A percentile compares a stretch with the other conserved stretches of the same genome.
Evolutionary conservation across 1,139 yeast species (phyloP).

Genomic region (Nadsonia commutata): DNA sequence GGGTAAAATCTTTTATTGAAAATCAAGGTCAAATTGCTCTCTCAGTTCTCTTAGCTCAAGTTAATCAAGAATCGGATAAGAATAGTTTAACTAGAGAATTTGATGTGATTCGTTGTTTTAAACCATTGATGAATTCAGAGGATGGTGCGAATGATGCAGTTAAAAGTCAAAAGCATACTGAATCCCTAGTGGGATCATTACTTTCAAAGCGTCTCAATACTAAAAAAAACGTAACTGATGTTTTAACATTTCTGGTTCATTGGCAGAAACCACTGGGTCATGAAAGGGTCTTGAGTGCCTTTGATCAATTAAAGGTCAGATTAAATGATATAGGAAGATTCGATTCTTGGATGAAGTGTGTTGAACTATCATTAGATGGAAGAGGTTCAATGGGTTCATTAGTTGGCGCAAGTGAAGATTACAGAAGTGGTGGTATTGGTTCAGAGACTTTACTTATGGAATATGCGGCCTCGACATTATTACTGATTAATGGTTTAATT

Average conservation of each 20-base stretch:
- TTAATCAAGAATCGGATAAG: conserved; percentile 20
- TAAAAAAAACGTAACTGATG: conserved; percentile 68
- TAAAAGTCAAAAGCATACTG: conserved; percentile 35
- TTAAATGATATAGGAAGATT: conserved; percentile 52
- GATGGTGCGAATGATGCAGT: conserved; percentile 45
- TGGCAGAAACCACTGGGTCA: conserved; percentile 42
- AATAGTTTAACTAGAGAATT: conserved; percentile 40
- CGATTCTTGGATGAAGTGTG: conserved; percentile 72
- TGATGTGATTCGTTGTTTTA: conserved; percentile 46
- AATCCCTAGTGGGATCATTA: conserved; percentile 46
- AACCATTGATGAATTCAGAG: conserved; percentile 40
- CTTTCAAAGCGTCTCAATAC: conserved; percentile 55
- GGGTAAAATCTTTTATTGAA: conserved; percentile 74
- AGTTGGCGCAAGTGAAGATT: conserved; percentile 90
- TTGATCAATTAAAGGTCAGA: conserved; percentile 46
- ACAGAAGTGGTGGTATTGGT: conserved; percentile 42
- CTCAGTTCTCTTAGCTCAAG: conserved; percentile 39
- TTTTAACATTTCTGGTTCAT: conserved; percentile 41
- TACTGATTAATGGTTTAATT: conserved; percentile 61
- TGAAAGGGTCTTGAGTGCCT: conserved; percentile 46
- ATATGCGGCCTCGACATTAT: conserved; percentile 64
- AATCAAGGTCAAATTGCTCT: conserved; percentile 85
- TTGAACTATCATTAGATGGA: conserved; percentile 67
- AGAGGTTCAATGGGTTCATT: conserved; percentile 79
- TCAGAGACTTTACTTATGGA: conserved; percentile 66